Base-by-base conservation (phyloP, 2,329 filamentous ascomycete genomes). In the Aspergillaceae sp. region DNA sequence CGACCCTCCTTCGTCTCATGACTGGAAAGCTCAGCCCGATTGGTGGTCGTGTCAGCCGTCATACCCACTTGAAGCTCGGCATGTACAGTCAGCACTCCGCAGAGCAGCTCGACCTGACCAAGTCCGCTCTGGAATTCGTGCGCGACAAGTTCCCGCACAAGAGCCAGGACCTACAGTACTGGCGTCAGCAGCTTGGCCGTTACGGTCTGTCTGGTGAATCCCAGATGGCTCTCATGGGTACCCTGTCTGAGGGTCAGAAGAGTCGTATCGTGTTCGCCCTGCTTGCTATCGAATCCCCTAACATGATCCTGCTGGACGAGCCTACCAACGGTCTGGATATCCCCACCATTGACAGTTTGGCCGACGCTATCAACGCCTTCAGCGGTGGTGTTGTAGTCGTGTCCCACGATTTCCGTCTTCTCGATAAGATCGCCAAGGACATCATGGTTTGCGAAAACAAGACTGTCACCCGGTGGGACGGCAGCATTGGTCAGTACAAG, bases 291-390 rank as follows among this genome's bases (percentile, higher is more conserved):
- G 92, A 98, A 60, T 75, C 83, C 29, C 92, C 92, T 59, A 98
- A 98, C 79, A 98, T 98, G 92, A 74, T 98, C 59, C 73, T 98
- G 58, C 82, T 98, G 47, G 92, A 98, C 75, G 92, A 98, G 76
- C 94, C 92, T 69, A 98, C 92, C 67, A 98, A 98, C 83, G 92
- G 92, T 80, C 77, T 98, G 53, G 92, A 98, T 78, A 98, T 98
- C 56, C 90, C 92, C 29, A 97, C 92, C 45, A 98, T 98, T 63
- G 92, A 98, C 76, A 90, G 85, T 72, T 73, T 98, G 73, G 94
- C 92, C 2, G 91, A 98, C 64, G 92, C 92, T 60, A 98, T 98
- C 75, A 94, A 97, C 65, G 85, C 88, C 49, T 98, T 87, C 70
- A 90, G 82, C 56, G 92, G 92, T 62, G 92, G 94, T 85, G 91